phyloP scores from a whole-genome alignment of 495 filamentous ascomycete genomes.

The Penicillium ucsense region DNA sequence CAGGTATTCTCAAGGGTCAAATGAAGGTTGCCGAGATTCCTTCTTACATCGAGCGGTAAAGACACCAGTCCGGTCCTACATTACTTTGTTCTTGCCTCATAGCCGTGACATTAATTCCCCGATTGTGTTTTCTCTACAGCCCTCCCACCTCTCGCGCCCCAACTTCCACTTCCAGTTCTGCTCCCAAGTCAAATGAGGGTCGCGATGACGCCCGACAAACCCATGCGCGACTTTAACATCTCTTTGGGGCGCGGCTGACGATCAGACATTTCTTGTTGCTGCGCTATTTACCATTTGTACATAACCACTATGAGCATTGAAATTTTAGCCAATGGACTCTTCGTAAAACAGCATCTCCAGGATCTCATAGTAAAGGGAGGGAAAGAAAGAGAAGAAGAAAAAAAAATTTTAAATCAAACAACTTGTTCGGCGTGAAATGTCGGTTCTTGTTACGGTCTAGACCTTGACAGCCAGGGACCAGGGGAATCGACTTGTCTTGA shows the following conservation, averaged over 20 bases:
- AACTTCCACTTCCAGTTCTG: conserved; percentile 7
- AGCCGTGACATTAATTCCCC: conserved; percentile 25
- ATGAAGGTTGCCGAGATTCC: conserved; percentile 37
- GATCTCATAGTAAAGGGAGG: too few relatives aligned
- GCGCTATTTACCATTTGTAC: conserved; percentile 10
- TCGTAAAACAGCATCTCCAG: too few relatives aligned
- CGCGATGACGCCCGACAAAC: conserved; percentile 11
- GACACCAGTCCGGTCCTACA: conserved; percentile 3
- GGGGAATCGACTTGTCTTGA: background rate
- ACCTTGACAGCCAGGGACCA: too few relatives aligned
- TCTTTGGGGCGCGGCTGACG: too few relatives aligned
- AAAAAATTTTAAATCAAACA: too few relatives aligned
- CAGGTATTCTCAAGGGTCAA: conserved; percentile 32
- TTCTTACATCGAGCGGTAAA: conserved; percentile 36
- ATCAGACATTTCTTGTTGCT: too few relatives aligned
- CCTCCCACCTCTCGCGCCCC: conserved; percentile 13
- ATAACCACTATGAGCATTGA: background rate
- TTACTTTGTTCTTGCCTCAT: conserved; percentile 6
- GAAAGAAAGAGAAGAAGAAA: too few relatives aligned
- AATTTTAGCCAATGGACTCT: too few relatives aligned
- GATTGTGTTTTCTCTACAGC: conserved; percentile 13
- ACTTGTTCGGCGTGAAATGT: too few relatives aligned
- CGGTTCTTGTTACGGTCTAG: too few relatives aligned
- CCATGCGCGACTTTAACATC: conserved; percentile 16
- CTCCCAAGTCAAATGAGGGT: conserved; percentile 8